These are phyloP conservation scores for Chiua sp. DNA, from an alignment of 1,284 basidiomycete species.

Conservation along the genomic window DNA sequence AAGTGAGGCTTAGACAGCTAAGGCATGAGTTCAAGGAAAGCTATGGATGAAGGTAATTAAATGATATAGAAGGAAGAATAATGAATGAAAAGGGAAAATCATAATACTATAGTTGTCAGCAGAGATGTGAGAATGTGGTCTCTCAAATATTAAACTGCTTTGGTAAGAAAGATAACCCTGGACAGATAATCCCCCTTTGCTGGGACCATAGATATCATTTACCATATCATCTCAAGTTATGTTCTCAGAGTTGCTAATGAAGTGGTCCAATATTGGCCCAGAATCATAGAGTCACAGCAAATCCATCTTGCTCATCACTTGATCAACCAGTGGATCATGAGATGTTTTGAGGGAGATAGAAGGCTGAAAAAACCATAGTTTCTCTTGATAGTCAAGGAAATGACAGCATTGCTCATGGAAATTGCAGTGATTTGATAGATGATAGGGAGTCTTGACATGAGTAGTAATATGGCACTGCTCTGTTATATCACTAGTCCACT, in stretches of 20 bases:
- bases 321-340: neutral
- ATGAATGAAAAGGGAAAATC: too few species aligned
- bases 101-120: neutral
- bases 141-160: conserved; percentile 9
- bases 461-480: conserved; percentile 15
- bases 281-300: conserved; percentile 3
- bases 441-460: conserved; percentile 12
- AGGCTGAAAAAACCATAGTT: conserved; percentile 6
- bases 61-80: too few species aligned
- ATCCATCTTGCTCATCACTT: neutral
- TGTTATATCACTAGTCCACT: conserved; percentile 19
- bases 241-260: neutral
- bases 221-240: neutral
- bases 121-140: conserved; percentile 1
- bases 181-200: too few species aligned
- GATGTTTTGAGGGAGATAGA: conserved; percentile 6
- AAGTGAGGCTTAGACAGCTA: too few species aligned
- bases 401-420: conserved; percentile 8
- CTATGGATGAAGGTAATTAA: too few species aligned
- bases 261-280: neutral
- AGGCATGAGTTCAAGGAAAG: too few species aligned
- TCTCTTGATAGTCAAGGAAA: conserved; percentile 14
- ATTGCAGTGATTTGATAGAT: neutral
- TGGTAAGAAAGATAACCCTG: too few species aligned
- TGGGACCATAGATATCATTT: neutral